Evolutionary conservation across 768 basidiomycete genomes (phyloP), one percentile per base, ranked within the genome.

Genomic region (Royoungia palumana): DNA sequence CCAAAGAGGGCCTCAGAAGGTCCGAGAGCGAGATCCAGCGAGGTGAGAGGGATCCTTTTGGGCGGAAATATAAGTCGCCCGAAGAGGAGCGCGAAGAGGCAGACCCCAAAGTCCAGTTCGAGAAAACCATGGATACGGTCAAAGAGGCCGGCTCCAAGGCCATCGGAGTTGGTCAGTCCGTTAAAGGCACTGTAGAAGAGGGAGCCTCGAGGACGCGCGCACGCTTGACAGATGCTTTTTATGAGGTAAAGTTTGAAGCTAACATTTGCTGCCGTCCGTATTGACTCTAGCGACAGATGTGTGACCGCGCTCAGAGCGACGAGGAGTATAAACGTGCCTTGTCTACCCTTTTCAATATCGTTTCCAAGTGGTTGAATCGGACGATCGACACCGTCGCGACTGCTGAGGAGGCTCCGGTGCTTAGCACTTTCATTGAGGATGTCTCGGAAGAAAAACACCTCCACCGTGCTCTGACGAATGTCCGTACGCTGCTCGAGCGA

Each of bases 81-180:
- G 74, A 83, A 51, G 57, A 59, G 25, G 35, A 47, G 21, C 71
- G 76, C 45, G 72, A 77, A 47, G 60, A 63, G 11, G 52, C 70
- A 6, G 82, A 85, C 25, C 50, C 71, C 4, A 78, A 77, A 59
- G 74, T 72, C 7, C 71, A 74, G 22, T 89, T 83, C 60, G 82
- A 86, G 65, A 78, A 78, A 54, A 75, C 81, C 0, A 83, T 88
- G 79, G 87, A 87, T 25, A 75, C 75, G 0, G 70, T 79, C 10
- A 87, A 84, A 61, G 74, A 68, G 11, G 72, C 70, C 0, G 87
- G 87, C 8, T 77, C 75, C 0, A 70, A 70, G 27, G 75, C 73
- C 8, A 87, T 88, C 22, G 82, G 79, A 4, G 71, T 70, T 0
- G 70, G 71, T 4, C 80, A 85, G 57, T 62, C 65, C 1, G 72